Conservation (phyloP, 2,329 filamentous ascomycete species). For the Aspergillus novofumigatus region DNA sequence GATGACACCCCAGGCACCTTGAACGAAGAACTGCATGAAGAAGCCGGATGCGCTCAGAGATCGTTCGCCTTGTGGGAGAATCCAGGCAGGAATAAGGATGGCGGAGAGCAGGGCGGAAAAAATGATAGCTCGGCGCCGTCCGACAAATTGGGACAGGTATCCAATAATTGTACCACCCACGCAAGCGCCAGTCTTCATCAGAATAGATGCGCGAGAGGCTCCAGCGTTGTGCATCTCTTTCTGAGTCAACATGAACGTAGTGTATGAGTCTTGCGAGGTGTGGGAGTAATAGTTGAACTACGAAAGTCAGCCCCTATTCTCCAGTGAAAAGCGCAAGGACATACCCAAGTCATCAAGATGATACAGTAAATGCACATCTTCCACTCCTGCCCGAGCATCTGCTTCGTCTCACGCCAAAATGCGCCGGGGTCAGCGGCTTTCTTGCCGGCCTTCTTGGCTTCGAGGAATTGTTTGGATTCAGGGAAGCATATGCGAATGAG, state of each 20-base stretch:
- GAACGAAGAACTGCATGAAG: slow-evolving; percentile 61
- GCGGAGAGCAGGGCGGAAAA: slow-evolving; percentile 62
- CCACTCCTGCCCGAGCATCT: slow-evolving; percentile 68
- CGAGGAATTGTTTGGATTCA: slow-evolving; percentile 70
- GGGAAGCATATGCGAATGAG: slow-evolving; percentile 65
- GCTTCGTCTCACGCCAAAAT: slow-evolving; percentile 67
- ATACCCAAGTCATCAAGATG: slow-evolving; percentile 67
- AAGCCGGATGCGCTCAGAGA: slow-evolving; percentile 31
- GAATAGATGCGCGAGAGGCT: slow-evolving; percentile 69
- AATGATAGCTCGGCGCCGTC: slow-evolving; percentile 56
- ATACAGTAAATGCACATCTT: slow-evolving; percentile 72
- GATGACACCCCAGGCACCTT: slow-evolving; percentile 66
- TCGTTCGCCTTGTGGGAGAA: slow-evolving; percentile 45
- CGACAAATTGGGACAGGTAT: slow-evolving; percentile 70
- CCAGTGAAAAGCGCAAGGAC: background rate
- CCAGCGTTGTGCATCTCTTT: slow-evolving; percentile 63
- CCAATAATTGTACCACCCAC: slow-evolving; percentile 53
- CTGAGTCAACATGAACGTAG: slow-evolving; percentile 71
- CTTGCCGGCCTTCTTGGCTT: slow-evolving; percentile 60
- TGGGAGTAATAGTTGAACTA: slow-evolving; percentile 69
- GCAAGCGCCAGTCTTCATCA: slow-evolving; percentile 75
- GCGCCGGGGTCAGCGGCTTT: slow-evolving; percentile 40
- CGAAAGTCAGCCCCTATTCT: background rate
- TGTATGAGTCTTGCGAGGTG: slow-evolving; percentile 76
- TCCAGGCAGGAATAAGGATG: slow-evolving; percentile 69